Evolutionary conservation across 106 monocot species (phyloP).

Genomic region (Allium fistulosum): DNA sequence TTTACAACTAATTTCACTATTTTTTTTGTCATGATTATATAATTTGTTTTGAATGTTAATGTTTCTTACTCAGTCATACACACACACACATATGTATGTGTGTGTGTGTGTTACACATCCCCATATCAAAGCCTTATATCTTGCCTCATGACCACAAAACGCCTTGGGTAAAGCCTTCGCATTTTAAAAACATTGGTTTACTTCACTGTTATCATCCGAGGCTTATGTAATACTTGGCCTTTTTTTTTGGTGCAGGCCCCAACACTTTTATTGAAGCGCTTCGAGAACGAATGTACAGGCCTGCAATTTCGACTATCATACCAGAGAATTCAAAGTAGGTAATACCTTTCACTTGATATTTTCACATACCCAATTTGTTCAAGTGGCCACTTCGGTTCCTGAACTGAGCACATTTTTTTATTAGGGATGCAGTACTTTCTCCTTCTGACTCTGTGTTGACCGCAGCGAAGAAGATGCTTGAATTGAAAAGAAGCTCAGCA

Average conservation of each 20-base stretch:
- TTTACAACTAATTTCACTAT: too few species aligned
- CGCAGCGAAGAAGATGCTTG: constrained; percentile 67
- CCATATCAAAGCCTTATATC: too few species aligned
- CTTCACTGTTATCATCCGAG: too few species aligned
- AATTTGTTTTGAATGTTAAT: too few species aligned
- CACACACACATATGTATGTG: too few species aligned
- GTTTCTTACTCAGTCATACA: too few species aligned
- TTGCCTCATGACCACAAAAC: too few species aligned
- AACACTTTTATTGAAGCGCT: constrained; percentile 56
- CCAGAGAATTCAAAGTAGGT: constrained; percentile 70
- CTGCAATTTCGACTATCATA: constrained; percentile 51
- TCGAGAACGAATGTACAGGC: constrained; percentile 53
- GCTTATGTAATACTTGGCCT: not conserved
- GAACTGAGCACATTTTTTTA: not conserved
- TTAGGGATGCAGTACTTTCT: constrained; percentile 40
- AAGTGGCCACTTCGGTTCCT: not conserved
- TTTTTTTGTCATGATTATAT: too few species aligned
- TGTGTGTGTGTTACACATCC: too few species aligned
- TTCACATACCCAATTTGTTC: not conserved
- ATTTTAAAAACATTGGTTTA: too few species aligned
- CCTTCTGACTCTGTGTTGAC: constrained; percentile 52
- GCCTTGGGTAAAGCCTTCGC: too few species aligned
- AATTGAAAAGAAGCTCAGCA: constrained; percentile 44
- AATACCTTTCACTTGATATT: constrained; percentile 24
- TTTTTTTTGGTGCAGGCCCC: constrained; percentile 24